Conservation (phyloP, 2,329 filamentous ascomycete genomes). For the Fusarium sp. region DNA sequence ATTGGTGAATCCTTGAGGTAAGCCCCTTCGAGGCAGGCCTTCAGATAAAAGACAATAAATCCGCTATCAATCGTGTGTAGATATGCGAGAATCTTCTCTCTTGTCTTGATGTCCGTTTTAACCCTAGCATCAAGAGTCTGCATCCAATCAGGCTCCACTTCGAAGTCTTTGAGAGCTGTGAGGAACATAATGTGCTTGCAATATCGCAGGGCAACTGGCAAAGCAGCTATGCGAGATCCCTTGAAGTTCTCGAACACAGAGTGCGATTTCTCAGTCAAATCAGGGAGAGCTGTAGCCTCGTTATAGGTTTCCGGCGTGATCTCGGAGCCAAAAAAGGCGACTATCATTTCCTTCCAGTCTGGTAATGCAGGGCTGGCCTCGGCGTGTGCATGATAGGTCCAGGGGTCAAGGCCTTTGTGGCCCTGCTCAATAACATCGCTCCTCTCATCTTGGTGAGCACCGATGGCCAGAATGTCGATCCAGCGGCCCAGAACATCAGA, state of each 20-base stretch:
- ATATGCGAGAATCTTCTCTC: constrained; percentile 68
- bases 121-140: constrained; percentile 79
- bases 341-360: constrained; percentile 63
- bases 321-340: constrained; percentile 58
- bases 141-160: constrained; percentile 85
- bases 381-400: constrained; percentile 61
- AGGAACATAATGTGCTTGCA: constrained; percentile 67
- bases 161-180: constrained; percentile 59
- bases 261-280: constrained; percentile 10
- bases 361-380: constrained; percentile 56
- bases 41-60: constrained; percentile 58
- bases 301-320: constrained; percentile 51
- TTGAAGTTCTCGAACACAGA: constrained; percentile 59
- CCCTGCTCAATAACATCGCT: constrained; percentile 92
- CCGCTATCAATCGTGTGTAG: constrained; percentile 56
- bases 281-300: constrained; percentile 48
- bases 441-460: constrained; percentile 72
- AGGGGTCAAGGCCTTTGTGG: constrained; percentile 82
- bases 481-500: constrained; percentile 82
- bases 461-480: constrained; percentile 87
- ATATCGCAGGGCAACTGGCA: constrained; percentile 77
- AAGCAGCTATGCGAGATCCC: constrained; percentile 63
- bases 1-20: constrained; percentile 55
- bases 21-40: constrained; percentile 68
- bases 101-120: constrained; percentile 73